Base-by-base conservation (phyloP, 2,329 filamentous ascomycete genomes). In the Paramyrothecium roridum region DNA sequence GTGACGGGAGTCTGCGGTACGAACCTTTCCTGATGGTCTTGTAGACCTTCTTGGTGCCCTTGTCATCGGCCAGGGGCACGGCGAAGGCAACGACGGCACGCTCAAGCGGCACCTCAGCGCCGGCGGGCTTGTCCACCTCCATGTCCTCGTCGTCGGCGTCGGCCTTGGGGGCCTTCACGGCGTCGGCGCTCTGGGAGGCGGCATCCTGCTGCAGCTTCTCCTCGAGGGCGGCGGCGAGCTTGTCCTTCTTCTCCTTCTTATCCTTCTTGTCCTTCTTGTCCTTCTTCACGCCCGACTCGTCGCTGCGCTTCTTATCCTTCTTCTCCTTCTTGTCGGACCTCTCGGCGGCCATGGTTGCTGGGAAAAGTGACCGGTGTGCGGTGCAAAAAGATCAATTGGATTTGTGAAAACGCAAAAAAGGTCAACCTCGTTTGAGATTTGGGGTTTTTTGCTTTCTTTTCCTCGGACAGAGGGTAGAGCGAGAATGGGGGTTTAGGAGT, bases 31-130 rank as follows among this genome's bases (percentile, higher is more conserved):
- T 75, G 59, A 82, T 80, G 37, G 75, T 77, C 78, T 82, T 82
- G 73, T 80, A 77, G 53, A 81, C 73, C 78, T 83, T 84, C 79
- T 85, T 85, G 69, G 81, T 80, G 52, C 77, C 82, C 81, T 96
- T 95, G 59, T 91, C 90, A 60, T 92, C 87, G 26, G 88, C 88
- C 57, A 96, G 77, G 34, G 91, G 90, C 64, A 89, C 81, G 55
- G 93, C 91, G 69, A 96, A 95, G 30, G 92, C 89, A 54, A 96
- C 90, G 50, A 96, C 78, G 56, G 87, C 85, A 64, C 80, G 68
- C 71, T 78, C 74, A 54, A 79, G 69, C 51, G 72, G 65, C 33
- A 68, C 54, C 52, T 79, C 66, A 49, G 77, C 75, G 47, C 73
- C 64, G 50, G 77, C 75, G 47, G 73, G 63, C 61, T 74, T 75